phyloP scores from a whole-genome alignment of 345 rosid species.

The Eucalyptus curtisii region DNA sequence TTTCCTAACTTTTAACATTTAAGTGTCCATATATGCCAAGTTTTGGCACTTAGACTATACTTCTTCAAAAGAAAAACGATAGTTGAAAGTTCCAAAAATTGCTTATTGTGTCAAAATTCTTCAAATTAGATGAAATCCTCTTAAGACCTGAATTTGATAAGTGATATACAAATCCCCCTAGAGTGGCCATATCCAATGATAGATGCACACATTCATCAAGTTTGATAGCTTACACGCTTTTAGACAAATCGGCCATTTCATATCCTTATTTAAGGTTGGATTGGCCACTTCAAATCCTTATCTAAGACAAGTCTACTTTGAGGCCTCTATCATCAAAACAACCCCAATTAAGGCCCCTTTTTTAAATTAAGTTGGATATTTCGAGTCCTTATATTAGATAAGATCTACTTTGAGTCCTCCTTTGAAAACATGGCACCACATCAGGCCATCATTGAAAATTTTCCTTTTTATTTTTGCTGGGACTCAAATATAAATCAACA shows the following conservation, averaged over 20 bases:
- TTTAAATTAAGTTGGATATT: too few relatives aligned
- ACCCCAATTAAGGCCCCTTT: not conserved
- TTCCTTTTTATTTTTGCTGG: too few relatives aligned
- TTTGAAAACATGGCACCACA: not conserved
- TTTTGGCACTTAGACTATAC: fast-evolving
- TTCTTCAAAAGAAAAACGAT: fast-evolving
- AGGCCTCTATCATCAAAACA: fast-evolving
- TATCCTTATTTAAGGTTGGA: too few relatives aligned
- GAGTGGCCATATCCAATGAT: not conserved
- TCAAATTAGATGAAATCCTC: not conserved
- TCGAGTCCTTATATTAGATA: not conserved
- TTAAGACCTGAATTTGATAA: not conserved
- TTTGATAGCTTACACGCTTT: too few relatives aligned
- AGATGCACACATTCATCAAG: not conserved
- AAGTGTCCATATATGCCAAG: fast-evolving
- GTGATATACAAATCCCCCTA: not conserved
- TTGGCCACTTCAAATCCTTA: too few relatives aligned
- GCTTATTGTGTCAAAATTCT: not conserved
- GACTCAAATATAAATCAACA: too few relatives aligned
- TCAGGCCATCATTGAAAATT: not conserved
- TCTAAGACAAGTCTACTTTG: not conserved
- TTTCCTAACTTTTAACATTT: too few relatives aligned
- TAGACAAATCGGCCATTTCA: fast-evolving
- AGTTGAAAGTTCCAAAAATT: not conserved
- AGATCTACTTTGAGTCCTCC: too few relatives aligned